A percentile compares a stretch with the other conserved stretches of the same genome.
Evolutionary conservation across 805 yeast species (phyloP).

Genomic region (Candida argentea): DNA sequence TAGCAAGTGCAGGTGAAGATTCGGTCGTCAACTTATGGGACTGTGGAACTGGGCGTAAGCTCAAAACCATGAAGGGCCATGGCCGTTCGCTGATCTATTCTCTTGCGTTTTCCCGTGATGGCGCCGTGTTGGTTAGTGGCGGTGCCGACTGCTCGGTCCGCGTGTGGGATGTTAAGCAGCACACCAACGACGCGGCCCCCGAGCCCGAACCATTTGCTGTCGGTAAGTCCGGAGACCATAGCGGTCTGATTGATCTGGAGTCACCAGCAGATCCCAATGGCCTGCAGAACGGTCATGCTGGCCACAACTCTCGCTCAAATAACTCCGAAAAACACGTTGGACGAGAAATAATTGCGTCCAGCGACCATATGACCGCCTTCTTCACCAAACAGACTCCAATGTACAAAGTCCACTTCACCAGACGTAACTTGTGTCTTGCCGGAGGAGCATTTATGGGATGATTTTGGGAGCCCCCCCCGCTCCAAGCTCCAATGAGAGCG

Average conservation of each 20-base stretch:
- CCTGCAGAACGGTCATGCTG: conserved; percentile 9
- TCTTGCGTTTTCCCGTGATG: conserved; percentile 75
- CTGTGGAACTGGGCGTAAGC: conserved; percentile 77
- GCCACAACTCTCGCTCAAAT: conserved; percentile 11
- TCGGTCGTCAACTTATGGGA: conserved; percentile 88
- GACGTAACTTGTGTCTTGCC: conserved; percentile 83
- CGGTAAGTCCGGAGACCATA: conserved; percentile 4
- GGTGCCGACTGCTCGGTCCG: conserved; percentile 90
- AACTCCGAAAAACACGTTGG: conserved; percentile 39
- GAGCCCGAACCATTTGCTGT: conserved; percentile 57
- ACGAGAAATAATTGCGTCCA: conserved; percentile 67
- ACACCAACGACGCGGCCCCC: conserved; percentile 69
- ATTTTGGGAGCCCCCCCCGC: too few relatives aligned
- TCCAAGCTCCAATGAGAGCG: too few relatives aligned
- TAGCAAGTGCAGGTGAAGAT: conserved; percentile 93
- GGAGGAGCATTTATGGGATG: conserved; percentile 69
- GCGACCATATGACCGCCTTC: conserved; percentile 87
- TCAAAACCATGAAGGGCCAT: conserved; percentile 92
- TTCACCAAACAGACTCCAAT: conserved; percentile 93
- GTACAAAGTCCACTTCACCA: conserved; percentile 83
- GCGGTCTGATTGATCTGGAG: too few relatives aligned
- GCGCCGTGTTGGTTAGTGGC: conserved; percentile 80
- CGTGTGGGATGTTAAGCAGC: conserved; percentile 90
- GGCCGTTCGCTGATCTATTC: conserved; percentile 83
- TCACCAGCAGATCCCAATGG: too few relatives aligned